Evolutionary conservation across 495 filamentous ascomycete genomes (phyloP).

Genomic region (Neurospora sp.): DNA sequence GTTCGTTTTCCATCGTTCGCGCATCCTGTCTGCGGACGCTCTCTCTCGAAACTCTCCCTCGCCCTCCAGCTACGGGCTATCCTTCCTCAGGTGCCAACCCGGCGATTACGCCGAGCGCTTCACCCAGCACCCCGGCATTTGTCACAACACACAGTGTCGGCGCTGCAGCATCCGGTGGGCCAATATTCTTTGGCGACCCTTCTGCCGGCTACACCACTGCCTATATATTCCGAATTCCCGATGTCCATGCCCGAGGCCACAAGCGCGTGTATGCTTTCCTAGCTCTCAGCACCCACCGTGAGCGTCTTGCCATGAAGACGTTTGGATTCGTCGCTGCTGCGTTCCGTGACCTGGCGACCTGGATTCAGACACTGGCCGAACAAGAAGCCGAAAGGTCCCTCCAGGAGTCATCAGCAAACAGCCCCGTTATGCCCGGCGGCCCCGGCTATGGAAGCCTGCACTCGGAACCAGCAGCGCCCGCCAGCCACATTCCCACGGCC

Average conservation of each 20-base stretch:
- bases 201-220: constrained; percentile 81
- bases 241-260: constrained; percentile 78
- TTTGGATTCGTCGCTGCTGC: constrained; percentile 63
- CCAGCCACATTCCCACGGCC: not conserved
- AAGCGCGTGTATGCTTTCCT: constrained; percentile 80
- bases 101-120: constrained; percentile 25
- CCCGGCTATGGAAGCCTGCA: constrained; percentile 20
- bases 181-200: constrained; percentile 79
- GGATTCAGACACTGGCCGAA: constrained; percentile 53
- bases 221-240: constrained; percentile 82
- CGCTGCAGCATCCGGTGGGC: constrained; percentile 46
- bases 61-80: constrained; percentile 34
- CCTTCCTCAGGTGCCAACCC: constrained; percentile 12
- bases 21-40: constrained; percentile 79
- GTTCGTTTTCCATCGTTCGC: constrained; percentile 74
- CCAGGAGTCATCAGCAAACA: constrained; percentile 28
- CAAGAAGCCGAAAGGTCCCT: constrained; percentile 46
- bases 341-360: constrained; percentile 67
- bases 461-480: constrained; percentile 12
- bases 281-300: constrained; percentile 63
- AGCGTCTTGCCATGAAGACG: constrained; percentile 62
- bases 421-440: constrained; percentile 13
- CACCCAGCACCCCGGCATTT: constrained; percentile 25
- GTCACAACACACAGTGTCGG: constrained; percentile 43
- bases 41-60: constrained; percentile 75